phyloP scores from a whole-genome alignment of 495 filamentous ascomycete species.

The Aspergillus steynii region DNA sequence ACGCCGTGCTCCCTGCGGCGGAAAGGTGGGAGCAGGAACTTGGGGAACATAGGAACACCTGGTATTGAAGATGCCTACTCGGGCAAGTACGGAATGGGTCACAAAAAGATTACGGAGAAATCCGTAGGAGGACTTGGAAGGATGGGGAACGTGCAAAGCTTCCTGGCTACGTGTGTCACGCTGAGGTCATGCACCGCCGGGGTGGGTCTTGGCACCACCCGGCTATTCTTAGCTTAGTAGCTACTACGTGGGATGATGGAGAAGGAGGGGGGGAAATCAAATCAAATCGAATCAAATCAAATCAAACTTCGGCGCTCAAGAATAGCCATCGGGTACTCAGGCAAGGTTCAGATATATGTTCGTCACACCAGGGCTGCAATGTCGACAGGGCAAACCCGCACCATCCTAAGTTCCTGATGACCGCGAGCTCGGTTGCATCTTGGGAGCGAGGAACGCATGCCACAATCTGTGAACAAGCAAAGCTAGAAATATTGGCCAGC shows the following conservation, averaged over 20 bases:
- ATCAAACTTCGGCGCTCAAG: constrained; percentile 77
- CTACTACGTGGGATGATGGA: no score
- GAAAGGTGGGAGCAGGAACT: constrained; percentile 58
- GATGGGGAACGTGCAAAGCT: background rate
- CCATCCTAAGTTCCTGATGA: constrained; percentile 84
- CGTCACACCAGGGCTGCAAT: constrained; percentile 65
- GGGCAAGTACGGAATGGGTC: background rate
- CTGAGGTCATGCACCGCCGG: constrained; percentile 16
- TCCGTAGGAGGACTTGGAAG: background rate
- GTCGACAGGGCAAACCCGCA: constrained; percentile 84
- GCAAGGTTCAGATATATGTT: constrained; percentile 48
- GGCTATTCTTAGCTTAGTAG: no score
- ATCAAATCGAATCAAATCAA: background rate
- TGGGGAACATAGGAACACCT: constrained; percentile 28
- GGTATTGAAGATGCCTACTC: background rate
- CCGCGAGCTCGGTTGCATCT: constrained; percentile 57
- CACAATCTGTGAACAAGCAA: constrained; percentile 75
- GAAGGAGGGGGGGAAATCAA: no score
- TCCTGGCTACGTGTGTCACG: background rate
- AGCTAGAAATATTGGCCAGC: constrained; percentile 65
- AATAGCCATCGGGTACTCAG: constrained; percentile 78
- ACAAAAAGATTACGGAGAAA: background rate
- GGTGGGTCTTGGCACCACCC: background rate
- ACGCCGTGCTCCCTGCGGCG: constrained; percentile 24
- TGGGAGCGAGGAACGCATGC: constrained; percentile 73